Conservation (phyloP, 2,329 filamentous ascomycete genomes). For the Hymenoscyphus infarciens region DNA sequence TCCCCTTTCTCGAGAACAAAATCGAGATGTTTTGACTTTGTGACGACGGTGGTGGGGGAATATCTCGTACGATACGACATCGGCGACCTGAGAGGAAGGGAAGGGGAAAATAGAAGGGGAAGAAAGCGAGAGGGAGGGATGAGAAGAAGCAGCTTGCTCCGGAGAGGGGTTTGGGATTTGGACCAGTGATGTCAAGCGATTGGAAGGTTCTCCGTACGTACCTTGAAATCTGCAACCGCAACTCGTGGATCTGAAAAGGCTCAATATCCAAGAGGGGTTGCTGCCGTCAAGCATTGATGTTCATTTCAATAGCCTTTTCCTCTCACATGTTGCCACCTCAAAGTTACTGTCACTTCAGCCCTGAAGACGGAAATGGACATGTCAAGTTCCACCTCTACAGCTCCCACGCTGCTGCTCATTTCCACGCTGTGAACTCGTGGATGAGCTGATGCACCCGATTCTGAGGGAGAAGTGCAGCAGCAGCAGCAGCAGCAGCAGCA, state of each 20-base stretch:
- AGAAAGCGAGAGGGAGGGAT: background rate
- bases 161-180: background rate
- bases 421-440: constrained; percentile 1
- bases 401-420: background rate
- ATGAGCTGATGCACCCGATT: background rate
- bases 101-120: background rate
- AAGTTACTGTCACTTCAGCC: background rate
- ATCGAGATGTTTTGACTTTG: background rate
- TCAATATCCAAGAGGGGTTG: background rate
- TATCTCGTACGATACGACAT: background rate
- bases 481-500: background rate
- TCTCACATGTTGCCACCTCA: background rate
- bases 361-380: background rate
- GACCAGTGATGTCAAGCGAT: constrained; percentile 1
- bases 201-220: background rate
- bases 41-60: background rate
- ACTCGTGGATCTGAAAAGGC: background rate
- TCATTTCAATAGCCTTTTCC: constrained; percentile 1
- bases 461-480: background rate
- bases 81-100: background rate
- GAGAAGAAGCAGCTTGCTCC: background rate
- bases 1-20: background rate
- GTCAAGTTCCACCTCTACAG: background rate
- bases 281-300: background rate
- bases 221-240: background rate